These are phyloP conservation scores for Cercospora sp. DNA, from an alignment of 2,329 filamentous ascomycete genomes.

Conservation along the genomic window DNA sequence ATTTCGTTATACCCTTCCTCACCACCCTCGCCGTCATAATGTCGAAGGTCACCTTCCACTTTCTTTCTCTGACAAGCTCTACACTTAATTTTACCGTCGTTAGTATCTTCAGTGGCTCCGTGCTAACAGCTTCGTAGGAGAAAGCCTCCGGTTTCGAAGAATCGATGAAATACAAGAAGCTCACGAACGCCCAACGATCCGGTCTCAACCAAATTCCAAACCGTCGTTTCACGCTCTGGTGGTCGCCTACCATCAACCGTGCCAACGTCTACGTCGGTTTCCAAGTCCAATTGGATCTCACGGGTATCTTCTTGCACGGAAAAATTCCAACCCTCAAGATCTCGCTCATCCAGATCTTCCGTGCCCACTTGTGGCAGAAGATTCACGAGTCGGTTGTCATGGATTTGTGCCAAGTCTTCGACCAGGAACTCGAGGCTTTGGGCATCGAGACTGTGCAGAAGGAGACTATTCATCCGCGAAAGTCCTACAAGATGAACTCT, in stretches of 20 bases:
- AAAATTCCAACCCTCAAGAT: conserved; percentile 99
- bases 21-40: no score
- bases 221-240: conserved; percentile 97
- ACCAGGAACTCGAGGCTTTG: conserved; percentile 92
- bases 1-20: no score
- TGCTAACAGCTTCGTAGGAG: conserved; percentile 28
- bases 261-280: conserved; percentile 99
- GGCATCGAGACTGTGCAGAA: conserved; percentile 98
- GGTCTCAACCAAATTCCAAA: conserved; percentile 99
- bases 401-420: conserved; percentile 98
- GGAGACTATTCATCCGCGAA: conserved; percentile 97
- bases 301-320: conserved; percentile 97
- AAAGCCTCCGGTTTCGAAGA: conserved; percentile 40
- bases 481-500: conserved; percentile 99
- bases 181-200: conserved; percentile 94
- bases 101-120: conserved; percentile 26
- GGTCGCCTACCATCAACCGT: conserved; percentile 59
- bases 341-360: conserved; percentile 97
- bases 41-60: no score
- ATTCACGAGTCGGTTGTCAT: conserved; percentile 98
- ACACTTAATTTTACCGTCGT: no score
- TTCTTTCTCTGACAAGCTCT: no score
- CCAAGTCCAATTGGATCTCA: conserved; percentile 96
- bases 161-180: conserved; percentile 96
- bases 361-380: conserved; percentile 99